Conservation (phyloP, 1,284 basidiomycete species). For the Leccinum pachyderme region DNA sequence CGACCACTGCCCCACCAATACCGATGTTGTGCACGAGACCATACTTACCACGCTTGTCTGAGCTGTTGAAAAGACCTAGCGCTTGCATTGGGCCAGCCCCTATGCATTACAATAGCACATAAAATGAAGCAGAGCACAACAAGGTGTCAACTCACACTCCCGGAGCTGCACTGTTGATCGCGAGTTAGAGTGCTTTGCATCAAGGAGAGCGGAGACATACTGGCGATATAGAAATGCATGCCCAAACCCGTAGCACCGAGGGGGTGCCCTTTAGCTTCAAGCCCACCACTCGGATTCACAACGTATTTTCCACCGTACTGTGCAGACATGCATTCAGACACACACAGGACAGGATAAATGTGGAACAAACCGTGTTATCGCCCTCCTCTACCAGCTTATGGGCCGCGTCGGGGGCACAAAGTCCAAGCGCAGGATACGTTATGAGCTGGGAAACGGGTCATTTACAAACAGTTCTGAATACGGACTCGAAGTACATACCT, state of each 20-base stretch:
- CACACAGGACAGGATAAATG: not conserved
- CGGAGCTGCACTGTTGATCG: slow-evolving; percentile 64
- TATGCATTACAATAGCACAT: slow-evolving; percentile 25
- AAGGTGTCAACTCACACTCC: slow-evolving; percentile 47
- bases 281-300: slow-evolving; percentile 84
- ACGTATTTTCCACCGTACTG: slow-evolving; percentile 85
- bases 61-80: slow-evolving; percentile 59
- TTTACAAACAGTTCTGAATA: not conserved
- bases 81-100: slow-evolving; percentile 84
- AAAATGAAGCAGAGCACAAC: not conserved
- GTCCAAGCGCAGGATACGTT: slow-evolving; percentile 79
- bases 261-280: slow-evolving; percentile 86
- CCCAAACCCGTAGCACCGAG: slow-evolving; percentile 84
- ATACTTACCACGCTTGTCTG: slow-evolving; percentile 70
- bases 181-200: not conserved
- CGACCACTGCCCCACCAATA: slow-evolving; percentile 77
- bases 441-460: slow-evolving; percentile 52
- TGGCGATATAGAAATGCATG: slow-evolving; percentile 87
- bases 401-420: slow-evolving; percentile 69
- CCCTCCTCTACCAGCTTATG: slow-evolving; percentile 74
- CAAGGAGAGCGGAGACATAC: slow-evolving; percentile 35
- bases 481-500: slow-evolving; percentile 41
- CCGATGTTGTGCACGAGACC: slow-evolving; percentile 85
- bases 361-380: slow-evolving; percentile 70
- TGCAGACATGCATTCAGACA: not conserved